Conservation (phyloP, 352 stramenopile genomes). For the Pythium angustatum region DNA sequence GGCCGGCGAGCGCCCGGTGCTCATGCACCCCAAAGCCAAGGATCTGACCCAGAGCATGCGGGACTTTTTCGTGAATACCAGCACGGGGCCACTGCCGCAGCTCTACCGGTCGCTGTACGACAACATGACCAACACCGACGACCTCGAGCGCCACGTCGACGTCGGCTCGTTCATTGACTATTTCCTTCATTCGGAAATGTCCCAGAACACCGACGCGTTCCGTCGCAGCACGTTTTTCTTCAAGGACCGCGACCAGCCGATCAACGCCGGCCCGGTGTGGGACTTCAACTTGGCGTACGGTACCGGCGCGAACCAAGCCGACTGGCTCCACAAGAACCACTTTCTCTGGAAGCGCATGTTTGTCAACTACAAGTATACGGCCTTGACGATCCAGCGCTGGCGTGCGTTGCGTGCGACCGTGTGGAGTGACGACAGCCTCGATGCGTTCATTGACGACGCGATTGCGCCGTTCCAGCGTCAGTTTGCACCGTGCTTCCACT, state of each 20-base stretch:
- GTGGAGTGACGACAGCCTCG: constrained; percentile 59
- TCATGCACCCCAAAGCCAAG: constrained; percentile 52
- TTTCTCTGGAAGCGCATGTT: constrained; percentile 76
- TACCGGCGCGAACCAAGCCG: constrained; percentile 54
- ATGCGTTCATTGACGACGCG: constrained; percentile 47
- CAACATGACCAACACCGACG: constrained; percentile 63
- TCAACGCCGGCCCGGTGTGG: constrained; percentile 81
- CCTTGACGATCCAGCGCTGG: constrained; percentile 71
- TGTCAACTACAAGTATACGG: constrained; percentile 72
- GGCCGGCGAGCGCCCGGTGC: constrained; percentile 58
- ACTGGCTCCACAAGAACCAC: constrained; percentile 70
- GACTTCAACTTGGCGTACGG: constrained; percentile 83
- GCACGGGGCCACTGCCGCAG: constrained; percentile 59
- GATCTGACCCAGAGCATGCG: constrained; percentile 66
- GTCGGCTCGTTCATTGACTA: constrained; percentile 75
- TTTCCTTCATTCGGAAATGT: constrained; percentile 81
- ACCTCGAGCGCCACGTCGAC: constrained; percentile 60
- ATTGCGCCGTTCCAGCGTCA: constrained; percentile 49
- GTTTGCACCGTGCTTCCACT: constrained; percentile 55
- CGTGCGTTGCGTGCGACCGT: constrained; percentile 46
- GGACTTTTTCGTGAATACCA: constrained; percentile 68
- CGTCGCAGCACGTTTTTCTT: constrained; percentile 77
- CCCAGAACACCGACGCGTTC: constrained; percentile 78
- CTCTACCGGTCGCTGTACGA: constrained; percentile 70
- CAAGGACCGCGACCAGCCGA: constrained; percentile 71